Base-by-base conservation (phyloP, 1,139 yeast genomes). In the Taiozyma sp. region DNA sequence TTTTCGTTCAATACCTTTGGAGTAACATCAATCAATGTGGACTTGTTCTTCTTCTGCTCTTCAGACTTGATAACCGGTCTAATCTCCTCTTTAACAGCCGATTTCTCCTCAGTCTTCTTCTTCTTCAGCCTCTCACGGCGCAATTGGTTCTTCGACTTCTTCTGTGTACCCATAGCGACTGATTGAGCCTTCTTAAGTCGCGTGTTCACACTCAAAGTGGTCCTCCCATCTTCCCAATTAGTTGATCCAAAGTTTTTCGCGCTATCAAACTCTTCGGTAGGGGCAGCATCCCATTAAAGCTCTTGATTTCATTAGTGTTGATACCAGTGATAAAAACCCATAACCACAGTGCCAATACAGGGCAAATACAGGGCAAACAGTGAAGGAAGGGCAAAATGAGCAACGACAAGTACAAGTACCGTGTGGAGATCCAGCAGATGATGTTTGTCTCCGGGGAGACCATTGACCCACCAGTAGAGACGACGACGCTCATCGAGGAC, bases 381-480 rank as follows among this genome's bases (percentile, higher is more conserved):
- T 19, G 19, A 19, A 19, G 19, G 19, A 19, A 35, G 14, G 40
- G n/a, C 39, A 29, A n/a, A 32, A 37, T 37, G 41, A 37, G 41
- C 14, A 37, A 37, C 50, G 77, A 77, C 56, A 84, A 85, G 64
- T 84, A 86, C 70, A 81, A 83, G 64, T 89, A 88, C 66, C 74
- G 95, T 52, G 79, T 85, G 46, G 97, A 89, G 68, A 88, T 89
- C 62, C 96, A 88, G 67, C 96, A 90, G 72, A 95, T 93, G 99
- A 93, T 93, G 99, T 93, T 95, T 73, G 99, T 93, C 53, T 80
- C 87, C 53, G 99, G 99, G 2, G 98, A 93, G 68, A 82, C 95
- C 1, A 88, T 88, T 59, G 99, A 93, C 61, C 95, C 98, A 3
- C 96, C 97, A 0, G 76, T 85, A 10, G 96, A 88, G 58, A 89